phyloP scores from a whole-genome alignment of 2,329 filamentous ascomycete genomes.

The Dactylellina leptospora region DNA sequence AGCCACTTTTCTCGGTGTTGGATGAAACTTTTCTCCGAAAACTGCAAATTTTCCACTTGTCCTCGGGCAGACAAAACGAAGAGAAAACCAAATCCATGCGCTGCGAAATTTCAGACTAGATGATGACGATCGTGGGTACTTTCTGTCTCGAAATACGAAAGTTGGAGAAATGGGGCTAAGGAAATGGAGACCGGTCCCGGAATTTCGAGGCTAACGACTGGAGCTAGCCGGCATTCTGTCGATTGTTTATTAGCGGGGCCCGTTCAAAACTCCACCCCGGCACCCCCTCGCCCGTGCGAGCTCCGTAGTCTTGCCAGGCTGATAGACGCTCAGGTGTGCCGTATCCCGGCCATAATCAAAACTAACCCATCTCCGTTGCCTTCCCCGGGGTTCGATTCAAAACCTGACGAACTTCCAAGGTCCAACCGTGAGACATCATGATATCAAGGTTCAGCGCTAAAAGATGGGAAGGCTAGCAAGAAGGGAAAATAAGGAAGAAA shows the following conservation, averaged over 20 bases:
- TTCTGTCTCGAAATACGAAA: slow-evolving; percentile 32
- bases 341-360: slow-evolving; percentile 32
- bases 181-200: slow-evolving; percentile 25
- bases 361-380: slow-evolving; percentile 2
- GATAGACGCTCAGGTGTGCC: slow-evolving; percentile 24
- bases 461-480: slow-evolving; percentile 5
- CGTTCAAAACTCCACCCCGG: slow-evolving; percentile 44
- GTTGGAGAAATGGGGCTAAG: slow-evolving; percentile 6
- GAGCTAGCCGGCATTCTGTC: slow-evolving; percentile 12
- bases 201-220: slow-evolving; percentile 20
- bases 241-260: slow-evolving; percentile 35
- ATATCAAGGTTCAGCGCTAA: slow-evolving; percentile 38
- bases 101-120: background rate
- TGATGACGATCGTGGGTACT: slow-evolving; percentile 10
- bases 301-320: slow-evolving; percentile 16
- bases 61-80: slow-evolving; percentile 38
- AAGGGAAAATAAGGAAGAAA: slow-evolving; percentile 29
- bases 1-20: background rate
- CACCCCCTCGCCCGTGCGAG: slow-evolving; percentile 36
- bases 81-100: background rate
- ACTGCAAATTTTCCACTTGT: slow-evolving; percentile 15
- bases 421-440: slow-evolving; percentile 38
- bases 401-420: slow-evolving; percentile 9
- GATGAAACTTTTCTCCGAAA: slow-evolving; percentile 43
- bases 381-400: slow-evolving; percentile 22